Percentiles rank a stretch among this genome's conserved stretches.
phyloP scores from a whole-genome alignment of 371 early-diverging fungal species.

The Mucor irregularis region DNA sequence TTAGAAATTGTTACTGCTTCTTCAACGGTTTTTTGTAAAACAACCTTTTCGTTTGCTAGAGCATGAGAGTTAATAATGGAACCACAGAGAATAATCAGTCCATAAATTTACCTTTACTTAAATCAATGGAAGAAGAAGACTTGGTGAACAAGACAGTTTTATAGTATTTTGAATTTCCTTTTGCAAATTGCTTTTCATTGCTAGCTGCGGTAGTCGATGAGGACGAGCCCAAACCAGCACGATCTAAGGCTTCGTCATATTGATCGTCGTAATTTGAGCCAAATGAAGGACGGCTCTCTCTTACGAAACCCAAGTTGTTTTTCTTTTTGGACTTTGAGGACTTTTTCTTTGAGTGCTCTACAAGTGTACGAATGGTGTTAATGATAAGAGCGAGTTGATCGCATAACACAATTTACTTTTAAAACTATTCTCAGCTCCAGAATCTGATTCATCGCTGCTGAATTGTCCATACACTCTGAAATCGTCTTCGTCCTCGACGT shows the following conservation, averaged over 20 bases:
- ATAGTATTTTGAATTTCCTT: conserved; percentile 20
- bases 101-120: background rate
- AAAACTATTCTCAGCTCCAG: background rate
- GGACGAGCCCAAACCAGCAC: conserved; percentile 9
- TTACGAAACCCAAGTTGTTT: background rate
- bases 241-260: conserved; percentile 12
- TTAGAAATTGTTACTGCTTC: background rate
- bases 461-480: conserved; percentile 31
- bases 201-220: background rate
- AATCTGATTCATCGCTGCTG: conserved; percentile 24
- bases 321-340: background rate
- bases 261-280: conserved; percentile 12
- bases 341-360: conserved; percentile 1
- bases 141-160: conserved; percentile 12
- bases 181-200: conserved; percentile 8
- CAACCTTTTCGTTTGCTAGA: conserved; percentile 1
- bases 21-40: background rate
- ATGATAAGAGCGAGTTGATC: background rate
- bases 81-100: background rate
- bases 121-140: conserved; percentile 3
- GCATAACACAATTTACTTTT: conserved; percentile 1
- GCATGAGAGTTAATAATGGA: background rate
- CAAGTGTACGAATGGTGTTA: background rate
- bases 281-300: conserved; percentile 3
- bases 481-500: conserved; percentile 22